Evolutionary conservation across 2,329 filamentous ascomycete genomes (phyloP), one percentile per base, ranked within the genome.

Genomic region (Xylariaceae sp.): DNA sequence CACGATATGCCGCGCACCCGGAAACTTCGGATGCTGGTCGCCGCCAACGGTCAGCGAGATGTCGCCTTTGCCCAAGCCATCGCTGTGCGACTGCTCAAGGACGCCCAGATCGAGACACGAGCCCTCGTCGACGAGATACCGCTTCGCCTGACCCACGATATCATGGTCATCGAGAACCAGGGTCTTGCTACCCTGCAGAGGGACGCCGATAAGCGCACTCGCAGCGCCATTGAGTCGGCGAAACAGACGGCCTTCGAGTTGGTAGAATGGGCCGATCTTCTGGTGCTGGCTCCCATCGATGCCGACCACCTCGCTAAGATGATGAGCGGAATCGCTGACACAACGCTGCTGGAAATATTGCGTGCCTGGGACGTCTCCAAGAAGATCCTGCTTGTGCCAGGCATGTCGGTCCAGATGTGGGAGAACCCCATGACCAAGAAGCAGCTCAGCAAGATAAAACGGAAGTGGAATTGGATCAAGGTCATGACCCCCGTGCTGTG

Each of bases 391-490:
- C 69, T 96, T 43, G 83, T 95, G 6, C 89, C 90, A 0, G 88
- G 87, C 50, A 94, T 96, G 89, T 91, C 87, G 26, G 81, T 80
- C 1, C 77, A 86, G 45, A 89, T 91, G 81, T 95, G 89, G 89
- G 82, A 90, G 59, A 89, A 93, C 55, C 88, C 89, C 2, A 83
- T 90, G 67, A 95, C 88, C 13, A 87, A 87, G 67, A 85, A 89
- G 55, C 89, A 95, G 59, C 75, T 95, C 46, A 85, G 79, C 64
- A 93, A 94, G 65, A 79, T 95, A 32, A 77, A 83, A 49, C 73
- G 80, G 48, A 90, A 89, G 61, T 95, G 88, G 88, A 83, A 83
- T 39, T 95, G 89, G 88, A 79, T 95, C 39, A 78, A 85, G 47
- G 81, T 93, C 33, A 76, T 95, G 61, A 75, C 85, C 32, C 89